Percentiles rank a stretch among this genome's conserved stretches.
Conservation (phyloP, 176 grass and related monocot species). For the Triticum urartu region DNA sequence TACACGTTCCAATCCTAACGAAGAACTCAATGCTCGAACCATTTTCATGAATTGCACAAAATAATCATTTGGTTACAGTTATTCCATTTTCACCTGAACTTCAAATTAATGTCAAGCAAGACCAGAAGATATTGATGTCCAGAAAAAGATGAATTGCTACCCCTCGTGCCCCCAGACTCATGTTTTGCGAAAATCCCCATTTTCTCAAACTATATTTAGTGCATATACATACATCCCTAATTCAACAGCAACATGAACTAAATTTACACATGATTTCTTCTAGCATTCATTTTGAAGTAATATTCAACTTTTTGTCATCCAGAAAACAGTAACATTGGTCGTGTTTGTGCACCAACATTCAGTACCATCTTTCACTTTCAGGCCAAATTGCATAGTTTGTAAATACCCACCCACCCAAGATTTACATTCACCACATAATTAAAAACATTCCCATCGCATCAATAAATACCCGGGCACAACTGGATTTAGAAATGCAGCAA, state of each 20-base stretch:
- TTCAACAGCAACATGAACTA: neutral
- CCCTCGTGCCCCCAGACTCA: neutral
- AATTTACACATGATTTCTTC: neutral
- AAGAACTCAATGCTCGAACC: neutral
- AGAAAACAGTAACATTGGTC: neutral
- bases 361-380: neutral
- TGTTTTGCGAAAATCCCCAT: neutral
- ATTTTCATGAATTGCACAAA: neutral
- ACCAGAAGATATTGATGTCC: neutral
- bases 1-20: neutral
- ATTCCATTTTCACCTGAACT: neutral
- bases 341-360: neutral
- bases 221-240: neutral
- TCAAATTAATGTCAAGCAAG: neutral
- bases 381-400: neutral
- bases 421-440: neutral
- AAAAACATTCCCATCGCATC: neutral
- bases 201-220: neutral
- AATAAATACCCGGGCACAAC: neutral
- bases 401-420: constrained; percentile 11
- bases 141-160: neutral
- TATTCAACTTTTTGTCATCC: neutral
- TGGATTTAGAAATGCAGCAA: neutral
- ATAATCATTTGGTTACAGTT: neutral
- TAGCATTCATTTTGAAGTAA: neutral